Evolutionary conservation across 1,284 basidiomycete species (phyloP), one percentile per base, ranked within the genome.

Genomic region (Sanghuangporus sanghuang): DNA sequence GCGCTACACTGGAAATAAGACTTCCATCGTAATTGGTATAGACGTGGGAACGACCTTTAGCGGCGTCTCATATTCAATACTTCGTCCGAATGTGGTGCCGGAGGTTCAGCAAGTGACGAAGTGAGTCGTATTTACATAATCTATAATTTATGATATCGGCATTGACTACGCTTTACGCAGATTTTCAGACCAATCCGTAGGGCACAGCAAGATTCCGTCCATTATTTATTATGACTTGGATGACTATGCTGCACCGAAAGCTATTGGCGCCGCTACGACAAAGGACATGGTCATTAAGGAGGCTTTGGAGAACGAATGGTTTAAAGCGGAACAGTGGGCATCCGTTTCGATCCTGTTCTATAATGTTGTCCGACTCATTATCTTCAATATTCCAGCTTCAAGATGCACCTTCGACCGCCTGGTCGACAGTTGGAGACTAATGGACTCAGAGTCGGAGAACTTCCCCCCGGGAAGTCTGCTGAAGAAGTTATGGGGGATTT

Each of bases 401-500:
- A 92, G 73, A 79, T 91, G 66, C 86, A 87, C 63, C 77, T 91
- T 59, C 81, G 89, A 11, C 89, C 89, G 23, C 82, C 83, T 62
- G 78, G 85, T 12, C 90, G 90, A 88, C 82, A 85, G 68, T 79
- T 90, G 57, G 81, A 85, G 71, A 90, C 90, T 85, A 90, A 91
- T 72, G 89, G 88, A 38, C 89, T 90, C 83, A 83, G 84, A 4
- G 78, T 90, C 53, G 81, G 82, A 9, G 76, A 81, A 5, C 79
- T 92, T 38, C 89, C 89, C 0, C 78, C 75, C 14, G 75, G 79
- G 27, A 89, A 87, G 71, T 79, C 81, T 0, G 80, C 88, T 36
- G 83, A 89, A 2, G 80, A 90, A 67, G 86, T 90, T 56, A 89
- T 92, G 68, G 87, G 85, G 68, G 89, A 92, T 74, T 92, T 88